Evolutionary conservation across 2,329 filamentous ascomycete genomes (phyloP), one percentile per base, ranked within the genome.

Genomic region (Epichloe gansuensis): DNA sequence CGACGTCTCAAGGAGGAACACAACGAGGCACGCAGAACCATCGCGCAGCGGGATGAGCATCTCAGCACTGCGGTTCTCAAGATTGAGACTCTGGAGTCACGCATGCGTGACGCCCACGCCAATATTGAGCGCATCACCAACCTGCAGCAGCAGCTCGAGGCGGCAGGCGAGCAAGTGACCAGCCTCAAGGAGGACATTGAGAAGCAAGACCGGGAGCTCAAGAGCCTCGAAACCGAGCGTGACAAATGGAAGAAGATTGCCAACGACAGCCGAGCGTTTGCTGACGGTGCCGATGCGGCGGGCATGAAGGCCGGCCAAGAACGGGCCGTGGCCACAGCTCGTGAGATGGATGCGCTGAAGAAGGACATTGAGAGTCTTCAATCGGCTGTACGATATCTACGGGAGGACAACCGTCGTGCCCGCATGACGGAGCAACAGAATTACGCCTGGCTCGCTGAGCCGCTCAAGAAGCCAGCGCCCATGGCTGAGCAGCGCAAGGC

Each of bases 51-150:
- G 56, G 88, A 95, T 58, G 87, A 90, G 64, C 83, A 84, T 38
- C 80, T 95, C 50, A 89, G 94, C 66, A 91, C 94, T 53, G 78
- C 87, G 25, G 80, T 84, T n/a, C 85, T 96, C 59, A 90, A 93
- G 67, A 95, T 96, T 59, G 91, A 96, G 68, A 87, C 93, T 41
- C 81, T 97, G 39, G 87, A 95, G 66, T 87, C 87, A 7, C 78
- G 88, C 53, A 90, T 93, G 83, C 82, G 84, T 53, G 89, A 94
- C 62, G 87, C 87, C 5, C 81, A 82, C 57, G 82, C 85, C 64
- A 90, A 91, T 68, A 81, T 86, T 13, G 80, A 82, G 49, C 77
- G 76, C 50, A 86, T 89, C 58, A 72, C 73, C 21, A 80, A 81
- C 51, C 73, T 89, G 12, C 84, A 88, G 65, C 69, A 68, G 36